Percentiles rank a stretch among this genome's conserved stretches.
phyloP scores from a whole-genome alignment of 2,329 filamentous ascomycete genomes.

The Fonsecaea monophora region DNA sequence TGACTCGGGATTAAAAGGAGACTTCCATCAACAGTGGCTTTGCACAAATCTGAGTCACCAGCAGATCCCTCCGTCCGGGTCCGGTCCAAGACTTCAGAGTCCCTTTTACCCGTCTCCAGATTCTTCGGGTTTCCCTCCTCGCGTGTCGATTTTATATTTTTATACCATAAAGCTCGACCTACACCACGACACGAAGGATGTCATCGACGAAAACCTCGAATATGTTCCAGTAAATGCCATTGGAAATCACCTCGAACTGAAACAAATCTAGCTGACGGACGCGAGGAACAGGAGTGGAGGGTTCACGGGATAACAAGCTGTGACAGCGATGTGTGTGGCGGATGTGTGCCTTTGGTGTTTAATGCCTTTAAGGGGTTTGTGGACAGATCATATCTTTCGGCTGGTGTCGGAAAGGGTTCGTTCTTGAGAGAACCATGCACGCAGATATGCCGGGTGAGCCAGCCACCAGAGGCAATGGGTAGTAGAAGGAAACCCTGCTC shows the following conservation, averaged over 20 bases:
- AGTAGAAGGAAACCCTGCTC: not conserved
- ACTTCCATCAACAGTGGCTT: not conserved
- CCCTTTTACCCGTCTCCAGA: not conserved
- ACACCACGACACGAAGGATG: not conserved
- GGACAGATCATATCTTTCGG: not conserved
- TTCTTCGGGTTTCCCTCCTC: not conserved
- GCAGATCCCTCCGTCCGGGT: constrained; percentile 1
- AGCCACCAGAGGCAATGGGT: not conserved
- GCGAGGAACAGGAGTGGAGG: not conserved
- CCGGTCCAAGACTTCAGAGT: not conserved
- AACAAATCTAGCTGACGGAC: not conserved
- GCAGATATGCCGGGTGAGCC: too few relatives aligned
- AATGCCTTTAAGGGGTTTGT: not conserved
- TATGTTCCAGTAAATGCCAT: not conserved
- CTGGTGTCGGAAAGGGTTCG: not conserved
- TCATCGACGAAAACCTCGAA: not conserved
- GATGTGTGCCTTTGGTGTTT: not conserved
- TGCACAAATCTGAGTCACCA: not conserved
- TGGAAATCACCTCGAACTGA: not conserved
- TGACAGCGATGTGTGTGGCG: not conserved
- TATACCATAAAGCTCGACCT: not conserved
- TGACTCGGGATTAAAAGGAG: not conserved
- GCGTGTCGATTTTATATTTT: not conserved
- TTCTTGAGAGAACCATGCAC: not conserved
- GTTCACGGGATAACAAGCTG: not conserved